Conservation (phyloP, 2,329 filamentous ascomycete genomes). For the Fusarium oligoseptatum region DNA sequence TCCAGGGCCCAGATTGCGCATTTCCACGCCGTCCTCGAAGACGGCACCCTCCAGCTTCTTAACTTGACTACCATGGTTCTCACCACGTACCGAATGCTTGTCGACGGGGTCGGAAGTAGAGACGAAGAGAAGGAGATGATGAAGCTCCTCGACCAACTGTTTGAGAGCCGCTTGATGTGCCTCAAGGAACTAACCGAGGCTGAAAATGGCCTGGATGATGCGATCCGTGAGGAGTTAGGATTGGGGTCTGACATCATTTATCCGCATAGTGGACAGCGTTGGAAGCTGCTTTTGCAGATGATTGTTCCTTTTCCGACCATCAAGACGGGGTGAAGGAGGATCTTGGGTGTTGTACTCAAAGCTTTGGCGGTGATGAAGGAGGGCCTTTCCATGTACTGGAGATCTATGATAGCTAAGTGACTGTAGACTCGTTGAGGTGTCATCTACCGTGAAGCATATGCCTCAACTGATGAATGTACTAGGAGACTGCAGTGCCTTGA, state of each 20-base stretch:
- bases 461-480: too few species aligned
- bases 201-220: neutral
- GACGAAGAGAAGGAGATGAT: neutral
- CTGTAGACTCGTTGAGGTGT: too few species aligned
- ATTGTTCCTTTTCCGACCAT: neutral
- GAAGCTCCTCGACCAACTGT: neutral
- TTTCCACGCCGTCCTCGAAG: neutral
- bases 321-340: neutral
- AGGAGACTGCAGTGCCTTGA: too few species aligned
- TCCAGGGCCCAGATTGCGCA: neutral
- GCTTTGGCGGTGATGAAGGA: too few species aligned
- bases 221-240: neutral
- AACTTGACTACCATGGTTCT: neutral
- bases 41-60: neutral
- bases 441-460: too few species aligned
- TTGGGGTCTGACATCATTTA: neutral
- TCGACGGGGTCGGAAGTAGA: neutral
- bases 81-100: neutral
- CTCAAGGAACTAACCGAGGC: neutral
- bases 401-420: too few species aligned
- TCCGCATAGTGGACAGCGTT: neutral
- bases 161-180: neutral
- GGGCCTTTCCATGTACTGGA: too few species aligned
- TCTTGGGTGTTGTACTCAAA: too few species aligned
- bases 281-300: neutral